Percentiles rank a stretch among this genome's conserved stretches.
Evolutionary conservation across 768 basidiomycete genomes (phyloP).

Genomic region (Dioszegia hungarica): DNA sequence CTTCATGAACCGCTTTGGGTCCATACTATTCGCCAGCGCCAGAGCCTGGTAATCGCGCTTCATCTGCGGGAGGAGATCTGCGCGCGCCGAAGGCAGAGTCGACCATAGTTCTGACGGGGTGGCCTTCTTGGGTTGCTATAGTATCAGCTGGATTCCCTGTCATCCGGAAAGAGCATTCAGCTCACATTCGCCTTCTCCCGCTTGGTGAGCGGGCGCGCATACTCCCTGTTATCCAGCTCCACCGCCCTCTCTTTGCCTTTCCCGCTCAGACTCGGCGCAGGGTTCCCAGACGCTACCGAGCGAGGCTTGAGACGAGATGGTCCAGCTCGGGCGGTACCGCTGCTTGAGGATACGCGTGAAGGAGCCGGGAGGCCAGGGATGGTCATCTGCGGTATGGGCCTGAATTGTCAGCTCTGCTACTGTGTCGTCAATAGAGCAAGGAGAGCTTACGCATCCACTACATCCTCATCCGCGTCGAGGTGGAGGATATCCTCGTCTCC

Average conservation of each 20-base stretch:
- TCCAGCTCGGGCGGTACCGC: conserved; percentile 20
- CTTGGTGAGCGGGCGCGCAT: conserved; percentile 28
- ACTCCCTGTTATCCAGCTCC: conserved; percentile 35
- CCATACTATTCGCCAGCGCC: conserved; percentile 42
- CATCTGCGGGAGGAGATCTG: conserved; percentile 45
- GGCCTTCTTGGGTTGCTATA: conserved; percentile 40
- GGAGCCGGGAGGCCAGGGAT: conserved; percentile 27
- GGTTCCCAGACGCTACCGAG: no score
- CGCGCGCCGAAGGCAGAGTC: conserved; percentile 32
- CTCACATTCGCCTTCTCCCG: conserved; percentile 38
- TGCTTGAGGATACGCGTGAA: conserved; percentile 20
- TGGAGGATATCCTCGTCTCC: conserved; percentile 15
- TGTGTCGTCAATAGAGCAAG: neutral
- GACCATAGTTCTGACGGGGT: conserved; percentile 43
- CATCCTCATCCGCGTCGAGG: conserved; percentile 22
- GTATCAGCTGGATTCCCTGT: neutral
- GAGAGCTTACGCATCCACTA: conserved; percentile 30
- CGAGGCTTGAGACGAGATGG: conserved; percentile 6
- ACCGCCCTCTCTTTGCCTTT: conserved; percentile 11
- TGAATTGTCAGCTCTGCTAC: neutral
- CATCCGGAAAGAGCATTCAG: neutral
- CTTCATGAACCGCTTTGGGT: conserved; percentile 49
- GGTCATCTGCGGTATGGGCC: conserved; percentile 38
- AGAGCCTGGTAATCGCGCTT: conserved; percentile 47
- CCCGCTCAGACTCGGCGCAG: neutral